Percentiles rank a stretch among this genome's conserved stretches.
These are phyloP conservation scores for Thermoascus crustaceus DNA, from an alignment of 2,329 filamentous ascomycete species.

Conservation along the genomic window DNA sequence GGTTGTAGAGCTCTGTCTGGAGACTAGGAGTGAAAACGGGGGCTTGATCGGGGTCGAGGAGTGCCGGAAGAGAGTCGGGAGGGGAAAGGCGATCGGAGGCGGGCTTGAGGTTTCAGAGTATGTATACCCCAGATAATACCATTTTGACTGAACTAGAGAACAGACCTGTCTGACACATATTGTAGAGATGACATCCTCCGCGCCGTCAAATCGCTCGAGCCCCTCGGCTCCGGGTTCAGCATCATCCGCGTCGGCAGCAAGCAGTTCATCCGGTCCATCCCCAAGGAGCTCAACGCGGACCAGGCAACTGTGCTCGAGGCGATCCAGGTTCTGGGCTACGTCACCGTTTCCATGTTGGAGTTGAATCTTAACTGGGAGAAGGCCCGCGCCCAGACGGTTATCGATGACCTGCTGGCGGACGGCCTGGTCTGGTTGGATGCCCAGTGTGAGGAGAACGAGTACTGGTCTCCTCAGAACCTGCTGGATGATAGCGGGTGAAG, in stretches of 20 bases:
- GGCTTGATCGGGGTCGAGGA: slow-evolving; percentile 81
- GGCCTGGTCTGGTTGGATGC: slow-evolving; percentile 91
- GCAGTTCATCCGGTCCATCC: slow-evolving; percentile 83
- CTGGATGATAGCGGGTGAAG: slow-evolving; percentile 34
- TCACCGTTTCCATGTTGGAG: slow-evolving; percentile 81
- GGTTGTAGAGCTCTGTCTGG: slow-evolving; percentile 84
- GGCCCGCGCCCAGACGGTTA: slow-evolving; percentile 75
- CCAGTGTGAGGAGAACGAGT: slow-evolving; percentile 79
- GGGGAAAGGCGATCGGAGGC: slow-evolving; percentile 63
- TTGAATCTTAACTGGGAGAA: slow-evolving; percentile 79
- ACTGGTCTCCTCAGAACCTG: slow-evolving; percentile 58
- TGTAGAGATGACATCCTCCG: slow-evolving; percentile 76
- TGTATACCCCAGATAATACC: slow-evolving; percentile 15
- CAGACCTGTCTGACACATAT: neutral
- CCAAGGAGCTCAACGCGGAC: slow-evolving; percentile 90
- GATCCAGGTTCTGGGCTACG: slow-evolving; percentile 79
- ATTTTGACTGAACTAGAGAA: neutral
- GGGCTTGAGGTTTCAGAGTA: slow-evolving; percentile 72
- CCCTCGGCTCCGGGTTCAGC: slow-evolving; percentile 79
- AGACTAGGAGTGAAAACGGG: slow-evolving; percentile 82
- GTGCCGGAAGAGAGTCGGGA: slow-evolving; percentile 65
- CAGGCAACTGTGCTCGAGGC: slow-evolving; percentile 89
- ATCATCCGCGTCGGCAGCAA: slow-evolving; percentile 76
- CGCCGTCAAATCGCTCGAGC: slow-evolving; percentile 77
- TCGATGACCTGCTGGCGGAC: slow-evolving; percentile 82